Evolutionary conservation across 106 monocot species (phyloP).

Genomic region (Dendrobium chrysotoxum): DNA sequence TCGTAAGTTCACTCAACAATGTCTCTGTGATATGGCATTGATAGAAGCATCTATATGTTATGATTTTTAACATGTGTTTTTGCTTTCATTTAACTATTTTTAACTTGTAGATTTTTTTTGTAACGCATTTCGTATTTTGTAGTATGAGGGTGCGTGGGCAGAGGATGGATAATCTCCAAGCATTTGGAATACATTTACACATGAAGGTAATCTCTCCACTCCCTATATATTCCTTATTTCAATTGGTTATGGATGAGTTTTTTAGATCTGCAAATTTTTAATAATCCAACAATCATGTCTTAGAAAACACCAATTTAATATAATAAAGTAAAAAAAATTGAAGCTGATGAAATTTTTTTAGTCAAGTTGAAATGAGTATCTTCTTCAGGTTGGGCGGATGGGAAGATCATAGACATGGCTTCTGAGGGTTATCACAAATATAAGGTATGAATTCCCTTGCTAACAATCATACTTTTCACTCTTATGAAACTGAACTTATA

Average conservation of each 20-base stretch:
- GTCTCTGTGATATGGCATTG: background rate
- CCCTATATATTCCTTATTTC: too few species aligned
- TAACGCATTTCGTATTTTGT: background rate
- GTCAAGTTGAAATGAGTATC: background rate
- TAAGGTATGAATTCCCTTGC: constrained; percentile 29
- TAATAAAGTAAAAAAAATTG: background rate
- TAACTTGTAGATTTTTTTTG: too few species aligned
- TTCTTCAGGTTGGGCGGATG: constrained; percentile 2
- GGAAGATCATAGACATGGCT: constrained; percentile 46
- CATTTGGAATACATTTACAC: constrained; percentile 13
- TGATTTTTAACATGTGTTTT: background rate
- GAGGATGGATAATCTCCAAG: constrained; percentile 11
- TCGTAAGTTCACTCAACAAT: background rate
- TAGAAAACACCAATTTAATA: background rate
- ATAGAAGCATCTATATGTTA: background rate
- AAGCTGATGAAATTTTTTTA: background rate
- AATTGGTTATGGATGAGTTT: too few species aligned
- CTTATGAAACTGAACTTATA: too few species aligned
- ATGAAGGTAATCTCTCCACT: background rate
- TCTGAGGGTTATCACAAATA: constrained; percentile 77
- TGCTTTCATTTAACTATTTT: too few species aligned
- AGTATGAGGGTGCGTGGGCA: constrained; percentile 10
- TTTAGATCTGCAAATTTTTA: too few species aligned
- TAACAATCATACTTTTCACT: too few species aligned
- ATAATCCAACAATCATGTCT: too few species aligned